These are phyloP conservation scores for Arxiozyma slooffiae DNA, from an alignment of 1,139 yeast species.

Conservation along the genomic window DNA sequence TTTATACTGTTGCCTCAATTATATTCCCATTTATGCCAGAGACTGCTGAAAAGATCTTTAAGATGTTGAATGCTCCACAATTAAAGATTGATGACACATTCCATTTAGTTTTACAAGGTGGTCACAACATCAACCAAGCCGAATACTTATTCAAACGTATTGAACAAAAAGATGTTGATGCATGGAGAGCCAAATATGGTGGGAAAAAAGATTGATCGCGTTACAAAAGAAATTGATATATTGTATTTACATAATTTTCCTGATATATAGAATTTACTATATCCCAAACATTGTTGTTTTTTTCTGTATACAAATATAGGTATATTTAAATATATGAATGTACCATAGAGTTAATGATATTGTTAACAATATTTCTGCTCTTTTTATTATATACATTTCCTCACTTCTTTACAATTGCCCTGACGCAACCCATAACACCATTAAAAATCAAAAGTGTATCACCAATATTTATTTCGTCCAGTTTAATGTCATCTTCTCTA, in stretches of 20 bases:
- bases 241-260: neutral
- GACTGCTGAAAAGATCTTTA: slow-evolving; percentile 56
- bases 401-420: slow-evolving; percentile 39
- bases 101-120: slow-evolving; percentile 56
- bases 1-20: slow-evolving; percentile 71
- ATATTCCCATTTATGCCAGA: slow-evolving; percentile 88
- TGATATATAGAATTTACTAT: neutral
- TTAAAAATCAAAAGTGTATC: slow-evolving; percentile 65
- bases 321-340: neutral
- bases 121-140: slow-evolving; percentile 86
- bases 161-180: slow-evolving; percentile 77
- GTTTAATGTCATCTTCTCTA: slow-evolving; percentile 43
- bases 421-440: slow-evolving; percentile 72
- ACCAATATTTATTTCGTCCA: slow-evolving; percentile 45
- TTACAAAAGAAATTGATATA: no score
- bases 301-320: neutral
- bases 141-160: slow-evolving; percentile 86
- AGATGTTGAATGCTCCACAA: slow-evolving; percentile 75
- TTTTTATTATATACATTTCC: neutral
- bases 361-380: neutral
- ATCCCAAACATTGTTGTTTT: no score
- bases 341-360: neutral
- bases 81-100: slow-evolving; percentile 71
- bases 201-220: slow-evolving; percentile 33
- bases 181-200: slow-evolving; percentile 81